A percentile compares a stretch with the other conserved stretches of the same genome.
Evolutionary conservation across 805 yeast species (phyloP).

Genomic region (Candida chilensis): DNA sequence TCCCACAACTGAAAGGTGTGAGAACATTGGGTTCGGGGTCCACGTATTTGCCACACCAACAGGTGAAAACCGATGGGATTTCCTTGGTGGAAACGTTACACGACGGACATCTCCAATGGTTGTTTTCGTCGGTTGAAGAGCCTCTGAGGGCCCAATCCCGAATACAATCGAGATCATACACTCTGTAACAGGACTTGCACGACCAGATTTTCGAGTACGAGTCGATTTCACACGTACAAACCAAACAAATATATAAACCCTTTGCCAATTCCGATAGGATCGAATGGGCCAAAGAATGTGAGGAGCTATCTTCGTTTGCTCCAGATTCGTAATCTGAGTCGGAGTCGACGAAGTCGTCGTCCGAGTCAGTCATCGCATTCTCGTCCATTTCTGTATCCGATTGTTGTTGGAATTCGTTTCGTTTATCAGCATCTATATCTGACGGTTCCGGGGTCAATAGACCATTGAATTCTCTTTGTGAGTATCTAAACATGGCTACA

Average conservation of each 20-base stretch:
- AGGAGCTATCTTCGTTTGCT: slow-evolving; percentile 16
- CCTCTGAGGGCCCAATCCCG: slow-evolving; percentile 81
- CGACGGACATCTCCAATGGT: slow-evolving; percentile 81
- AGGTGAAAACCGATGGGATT: slow-evolving; percentile 51
- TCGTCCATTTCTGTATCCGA: no score
- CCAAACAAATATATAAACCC: slow-evolving; percentile 75
- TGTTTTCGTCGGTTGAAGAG: slow-evolving; percentile 48
- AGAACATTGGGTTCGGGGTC: slow-evolving; percentile 54
- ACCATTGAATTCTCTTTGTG: no score
- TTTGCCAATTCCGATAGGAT: slow-evolving; percentile 50
- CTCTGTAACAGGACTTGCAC: slow-evolving; percentile 70
- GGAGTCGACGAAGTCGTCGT: slow-evolving; percentile 1
- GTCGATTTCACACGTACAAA: slow-evolving; percentile 80
- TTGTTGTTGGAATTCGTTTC: no score
- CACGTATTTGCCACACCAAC: slow-evolving; percentile 84
- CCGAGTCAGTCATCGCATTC: neutral
- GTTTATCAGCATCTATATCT: no score
- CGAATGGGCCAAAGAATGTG: slow-evolving; percentile 23
- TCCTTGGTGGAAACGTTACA: slow-evolving; percentile 47
- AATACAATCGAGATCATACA: slow-evolving; percentile 80
- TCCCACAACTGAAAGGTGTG: slow-evolving; percentile 85
- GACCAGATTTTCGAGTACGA: slow-evolving; percentile 65
- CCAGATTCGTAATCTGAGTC: neutral
- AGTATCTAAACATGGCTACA: no score
- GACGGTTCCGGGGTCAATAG: no score